Percentiles rank a stretch among this genome's conserved stretches.
phyloP scores from a whole-genome alignment of 805 yeast species.

The Metschnikowia chrysomelidarum region DNA sequence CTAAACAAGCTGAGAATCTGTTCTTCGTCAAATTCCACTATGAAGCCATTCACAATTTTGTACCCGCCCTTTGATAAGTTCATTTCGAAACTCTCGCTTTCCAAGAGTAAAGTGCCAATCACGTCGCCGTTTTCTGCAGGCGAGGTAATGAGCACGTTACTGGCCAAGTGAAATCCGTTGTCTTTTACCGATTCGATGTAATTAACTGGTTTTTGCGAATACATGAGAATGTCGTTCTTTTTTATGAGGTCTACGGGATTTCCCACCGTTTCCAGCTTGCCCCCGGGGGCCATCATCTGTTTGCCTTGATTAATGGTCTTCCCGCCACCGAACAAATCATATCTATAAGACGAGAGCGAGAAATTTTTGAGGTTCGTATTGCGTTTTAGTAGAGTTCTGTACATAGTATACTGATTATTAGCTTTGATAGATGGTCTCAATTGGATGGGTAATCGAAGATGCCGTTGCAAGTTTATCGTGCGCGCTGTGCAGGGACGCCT shows the following conservation, averaged over 20 bases:
- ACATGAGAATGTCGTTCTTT: constrained; percentile 43
- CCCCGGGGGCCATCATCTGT: constrained; percentile 29
- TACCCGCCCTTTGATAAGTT: constrained; percentile 47
- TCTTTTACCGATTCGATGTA: constrained; percentile 44
- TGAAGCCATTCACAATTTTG: constrained; percentile 45
- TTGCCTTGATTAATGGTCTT: constrained; percentile 17
- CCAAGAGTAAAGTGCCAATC: constrained; percentile 49
- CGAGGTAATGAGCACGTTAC: constrained; percentile 47
- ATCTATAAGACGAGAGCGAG: constrained; percentile 4
- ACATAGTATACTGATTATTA: background rate
- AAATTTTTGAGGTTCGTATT: background rate
- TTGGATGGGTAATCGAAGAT: too few species aligned
- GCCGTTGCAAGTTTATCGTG: too few species aligned
- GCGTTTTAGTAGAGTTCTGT: constrained; percentile 2
- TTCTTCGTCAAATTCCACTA: constrained; percentile 48
- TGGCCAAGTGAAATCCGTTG: constrained; percentile 60
- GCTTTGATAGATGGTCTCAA: too few species aligned
- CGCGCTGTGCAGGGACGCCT: too few species aligned
- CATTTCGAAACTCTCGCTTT: constrained; percentile 62
- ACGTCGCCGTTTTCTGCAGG: constrained; percentile 37
- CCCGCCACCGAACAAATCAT: constrained; percentile 31
- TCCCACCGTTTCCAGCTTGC: constrained; percentile 37
- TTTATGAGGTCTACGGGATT: constrained; percentile 45
- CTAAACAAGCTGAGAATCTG: constrained; percentile 48
- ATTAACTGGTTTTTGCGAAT: constrained; percentile 41